phyloP scores from a whole-genome alignment of 1,139 yeast species.

The Lodderomyces pseudojiufengensis region DNA sequence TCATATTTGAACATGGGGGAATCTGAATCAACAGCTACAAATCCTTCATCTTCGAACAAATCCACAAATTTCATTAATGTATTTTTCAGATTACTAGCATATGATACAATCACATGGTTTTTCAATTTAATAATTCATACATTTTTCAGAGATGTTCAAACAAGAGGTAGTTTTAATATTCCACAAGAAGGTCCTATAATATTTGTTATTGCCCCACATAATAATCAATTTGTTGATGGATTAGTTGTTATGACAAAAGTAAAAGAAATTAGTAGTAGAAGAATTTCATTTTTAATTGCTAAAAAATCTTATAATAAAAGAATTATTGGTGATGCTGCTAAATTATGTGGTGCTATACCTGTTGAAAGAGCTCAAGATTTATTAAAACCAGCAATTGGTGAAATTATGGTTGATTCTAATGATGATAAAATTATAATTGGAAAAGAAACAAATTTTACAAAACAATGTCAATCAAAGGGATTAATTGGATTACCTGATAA shows the following conservation, averaged over 20 bases:
- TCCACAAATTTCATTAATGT: slow-evolving; percentile 8
- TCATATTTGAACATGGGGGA: no score
- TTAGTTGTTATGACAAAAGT: slow-evolving; percentile 40
- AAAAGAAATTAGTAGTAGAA: slow-evolving; percentile 35
- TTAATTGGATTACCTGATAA: slow-evolving; percentile 59
- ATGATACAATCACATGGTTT: slow-evolving; percentile 35
- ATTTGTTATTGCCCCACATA: slow-evolving; percentile 47
- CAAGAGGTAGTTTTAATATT: slow-evolving; percentile 39
- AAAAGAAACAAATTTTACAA: slow-evolving; percentile 45
- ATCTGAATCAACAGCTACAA: no score
- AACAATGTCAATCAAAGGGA: slow-evolving; percentile 47
- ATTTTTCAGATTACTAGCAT: slow-evolving; percentile 16
- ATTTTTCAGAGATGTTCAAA: slow-evolving; percentile 40
- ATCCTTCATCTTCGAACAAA: background rate
- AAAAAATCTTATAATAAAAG: slow-evolving; percentile 53
- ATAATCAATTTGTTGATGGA: slow-evolving; percentile 45
- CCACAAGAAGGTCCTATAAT: slow-evolving; percentile 40
- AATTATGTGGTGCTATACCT: slow-evolving; percentile 61
- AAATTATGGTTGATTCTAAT: slow-evolving; percentile 31
- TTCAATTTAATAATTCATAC: slow-evolving; percentile 38
- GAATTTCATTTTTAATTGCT: slow-evolving; percentile 57
- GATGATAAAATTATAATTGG: slow-evolving; percentile 37
- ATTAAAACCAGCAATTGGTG: slow-evolving; percentile 45
- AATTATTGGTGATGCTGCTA: slow-evolving; percentile 55
- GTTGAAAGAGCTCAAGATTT: slow-evolving; percentile 74